Conservation (phyloP, 495 filamentous ascomycete species). For the Oidiodendron maius region DNA sequence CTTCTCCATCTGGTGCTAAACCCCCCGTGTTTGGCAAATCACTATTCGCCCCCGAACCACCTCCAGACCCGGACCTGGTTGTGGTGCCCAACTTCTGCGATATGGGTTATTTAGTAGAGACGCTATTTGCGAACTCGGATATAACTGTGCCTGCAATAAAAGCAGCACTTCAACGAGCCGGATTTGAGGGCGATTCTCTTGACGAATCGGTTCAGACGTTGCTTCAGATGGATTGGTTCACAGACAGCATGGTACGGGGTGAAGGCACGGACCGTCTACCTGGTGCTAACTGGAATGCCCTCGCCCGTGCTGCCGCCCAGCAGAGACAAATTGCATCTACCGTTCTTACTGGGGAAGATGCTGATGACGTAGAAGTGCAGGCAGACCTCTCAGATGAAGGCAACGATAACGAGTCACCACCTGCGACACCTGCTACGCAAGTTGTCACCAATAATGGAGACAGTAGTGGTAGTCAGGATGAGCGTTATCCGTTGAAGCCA, state of each 20-base stretch:
- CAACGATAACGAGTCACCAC: neutral
- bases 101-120: neutral
- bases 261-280: neutral
- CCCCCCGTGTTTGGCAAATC: conserved; percentile 18
- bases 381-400: no score
- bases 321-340: neutral
- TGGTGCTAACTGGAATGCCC: neutral
- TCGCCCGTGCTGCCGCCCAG: neutral
- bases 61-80: no score
- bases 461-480: conserved; percentile 4
- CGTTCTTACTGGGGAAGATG: neutral
- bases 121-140: neutral
- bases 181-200: conserved; percentile 13
- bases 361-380: neutral
- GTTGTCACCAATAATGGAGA: no score
- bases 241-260: conserved; percentile 7
- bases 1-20: conserved; percentile 4
- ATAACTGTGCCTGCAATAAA: neutral
- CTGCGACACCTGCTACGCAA: neutral
- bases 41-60: conserved; percentile 13
- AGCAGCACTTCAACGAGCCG: conserved; percentile 21
- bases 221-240: no score
- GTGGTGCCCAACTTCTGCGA: neutral
- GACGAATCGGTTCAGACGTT: conserved; percentile 18
- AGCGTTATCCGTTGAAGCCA: conserved; percentile 27